Base-by-base conservation (phyloP, 176 grass and related monocot genomes). In the Aechmea fasciata region DNA sequence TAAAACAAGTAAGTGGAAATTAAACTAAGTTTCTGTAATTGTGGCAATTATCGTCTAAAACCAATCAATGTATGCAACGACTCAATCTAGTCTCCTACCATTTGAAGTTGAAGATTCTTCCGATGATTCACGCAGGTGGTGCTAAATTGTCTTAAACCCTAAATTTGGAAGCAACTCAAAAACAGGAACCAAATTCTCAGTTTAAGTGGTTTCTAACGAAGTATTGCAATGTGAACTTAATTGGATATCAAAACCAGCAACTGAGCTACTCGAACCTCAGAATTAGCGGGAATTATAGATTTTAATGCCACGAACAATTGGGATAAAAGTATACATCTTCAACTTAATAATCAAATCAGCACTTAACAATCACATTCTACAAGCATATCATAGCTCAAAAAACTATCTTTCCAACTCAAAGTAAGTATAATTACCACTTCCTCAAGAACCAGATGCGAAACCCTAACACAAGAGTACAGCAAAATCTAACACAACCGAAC, bases 351-450 rank as follows among this genome's bases (percentile, higher is more conserved):
- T 11, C 8, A 49, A 50, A 11, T 11, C 55, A 20, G 19, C 55
- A 33, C 24, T 48, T 13, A 47, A 13, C 20, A 48, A 52, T 25
- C 7, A 13, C 22, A 73, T 14, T 10, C 19, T 48, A 50, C 73
- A 66, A 53, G 15, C 63, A 75, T 24, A 55, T 23, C 29, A 26
- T 13, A 57, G 4, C n/a, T n/a, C 9, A 74, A 65, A 74, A 29
- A 5, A 3, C 19, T 2, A 18, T 3, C 23, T 48, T 53, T 75
- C 9, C 24, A 19, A 19, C 15, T 18, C 13, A 33, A 53, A 11
- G 52, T 9, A 52, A 15, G 5, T 11, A 19, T 26, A 65, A 51
- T 55, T 66, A 10, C 15, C 8, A 66, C 17, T 28, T 12, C 64
- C n/a, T 3, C 49, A 23, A 66, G 51, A 26, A 75, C 24, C 49